These are phyloP conservation scores for Chrysosphaeria jannelii DNA, from an alignment of 2,329 filamentous ascomycete genomes.

Conservation along the genomic window DNA sequence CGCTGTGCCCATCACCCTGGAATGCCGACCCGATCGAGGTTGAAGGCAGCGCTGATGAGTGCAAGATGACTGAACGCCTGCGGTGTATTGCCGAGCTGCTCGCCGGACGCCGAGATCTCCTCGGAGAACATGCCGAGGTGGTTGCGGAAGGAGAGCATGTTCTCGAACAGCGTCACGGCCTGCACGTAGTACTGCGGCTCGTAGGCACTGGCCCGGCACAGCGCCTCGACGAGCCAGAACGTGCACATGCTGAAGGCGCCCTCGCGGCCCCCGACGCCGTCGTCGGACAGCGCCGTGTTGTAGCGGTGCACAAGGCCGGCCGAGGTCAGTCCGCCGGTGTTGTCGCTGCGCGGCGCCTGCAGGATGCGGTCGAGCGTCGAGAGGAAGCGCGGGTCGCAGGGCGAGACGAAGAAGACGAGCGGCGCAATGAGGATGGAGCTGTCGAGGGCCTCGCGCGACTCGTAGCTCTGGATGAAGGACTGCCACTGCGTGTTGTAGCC, in stretches of 20 bases:
- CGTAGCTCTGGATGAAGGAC: conserved; percentile 48
- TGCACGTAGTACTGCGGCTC: conserved; percentile 30
- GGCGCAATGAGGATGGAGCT: conserved; percentile 49
- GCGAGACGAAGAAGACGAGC: conserved; percentile 50
- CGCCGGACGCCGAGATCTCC: conserved; percentile 43
- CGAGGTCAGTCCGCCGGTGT: conserved; percentile 46
- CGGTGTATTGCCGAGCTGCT: conserved; percentile 53
- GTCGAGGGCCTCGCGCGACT: conserved; percentile 37
- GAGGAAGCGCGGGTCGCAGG: conserved; percentile 46
- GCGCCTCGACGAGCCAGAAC: conserved; percentile 55
- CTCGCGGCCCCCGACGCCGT: conserved; percentile 44
- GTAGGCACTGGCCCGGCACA: conserved; percentile 36
- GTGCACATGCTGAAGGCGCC: conserved; percentile 60
- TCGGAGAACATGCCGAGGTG: conserved; percentile 54
- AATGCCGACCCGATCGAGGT: conserved; percentile 32
- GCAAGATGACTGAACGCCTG: conserved; percentile 54
- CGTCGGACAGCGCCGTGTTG: conserved; percentile 34
- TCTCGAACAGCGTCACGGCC: conserved; percentile 43
- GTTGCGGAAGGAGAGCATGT: conserved; percentile 48
- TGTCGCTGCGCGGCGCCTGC: conserved; percentile 33
- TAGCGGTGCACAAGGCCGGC: conserved; percentile 51
- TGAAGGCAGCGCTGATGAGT: conserved; percentile 49
- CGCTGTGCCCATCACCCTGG: too few relatives aligned
- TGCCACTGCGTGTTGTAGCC: conserved; percentile 40
- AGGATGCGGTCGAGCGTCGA: conserved; percentile 45